phyloP scores from a whole-genome alignment of 2,329 filamentous ascomycete genomes.

The Colletotrichum lupini region DNA sequence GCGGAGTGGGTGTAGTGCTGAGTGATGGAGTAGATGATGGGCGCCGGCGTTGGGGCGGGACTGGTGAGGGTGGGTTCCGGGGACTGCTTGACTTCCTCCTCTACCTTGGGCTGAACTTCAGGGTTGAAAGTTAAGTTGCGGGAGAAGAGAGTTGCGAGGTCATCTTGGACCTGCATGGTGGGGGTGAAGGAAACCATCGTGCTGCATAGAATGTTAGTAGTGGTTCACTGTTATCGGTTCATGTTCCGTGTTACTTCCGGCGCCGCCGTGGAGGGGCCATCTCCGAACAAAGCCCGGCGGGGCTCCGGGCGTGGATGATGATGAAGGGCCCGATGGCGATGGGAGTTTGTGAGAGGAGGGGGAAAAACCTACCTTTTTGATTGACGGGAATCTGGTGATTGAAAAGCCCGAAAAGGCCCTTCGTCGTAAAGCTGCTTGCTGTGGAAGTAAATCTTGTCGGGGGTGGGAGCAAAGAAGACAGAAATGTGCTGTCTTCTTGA shows the following conservation, averaged over 20 bases:
- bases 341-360: not conserved
- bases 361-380: slow-evolving; percentile 4
- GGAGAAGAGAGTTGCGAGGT: slow-evolving; percentile 83
- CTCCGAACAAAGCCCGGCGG: slow-evolving; percentile 30
- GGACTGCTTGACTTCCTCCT: slow-evolving; percentile 45
- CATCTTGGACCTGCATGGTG: slow-evolving; percentile 78
- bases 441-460: slow-evolving; percentile 19
- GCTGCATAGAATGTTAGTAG: slow-evolving; percentile 33
- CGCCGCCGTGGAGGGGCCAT: not conserved
- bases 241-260: not conserved
- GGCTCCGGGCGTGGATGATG: not conserved
- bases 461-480: not conserved
- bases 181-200: slow-evolving; percentile 51
- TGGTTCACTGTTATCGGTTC: not conserved
- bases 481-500: slow-evolving; percentile 3
- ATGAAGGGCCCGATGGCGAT: not conserved
- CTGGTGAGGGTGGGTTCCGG: slow-evolving; percentile 39
- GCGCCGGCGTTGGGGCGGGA: slow-evolving; percentile 45
- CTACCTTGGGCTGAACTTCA: slow-evolving; percentile 45
- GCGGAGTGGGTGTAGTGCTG: slow-evolving; percentile 88
- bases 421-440: slow-evolving; percentile 22
- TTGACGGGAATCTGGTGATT: not conserved
- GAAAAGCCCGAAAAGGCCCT: slow-evolving; percentile 1
- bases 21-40: slow-evolving; percentile 78
- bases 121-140: slow-evolving; percentile 76